These are phyloP conservation scores for Dactylella cylindrospora DNA, from an alignment of 2,329 filamentous ascomycete genomes.

Conservation along the genomic window DNA sequence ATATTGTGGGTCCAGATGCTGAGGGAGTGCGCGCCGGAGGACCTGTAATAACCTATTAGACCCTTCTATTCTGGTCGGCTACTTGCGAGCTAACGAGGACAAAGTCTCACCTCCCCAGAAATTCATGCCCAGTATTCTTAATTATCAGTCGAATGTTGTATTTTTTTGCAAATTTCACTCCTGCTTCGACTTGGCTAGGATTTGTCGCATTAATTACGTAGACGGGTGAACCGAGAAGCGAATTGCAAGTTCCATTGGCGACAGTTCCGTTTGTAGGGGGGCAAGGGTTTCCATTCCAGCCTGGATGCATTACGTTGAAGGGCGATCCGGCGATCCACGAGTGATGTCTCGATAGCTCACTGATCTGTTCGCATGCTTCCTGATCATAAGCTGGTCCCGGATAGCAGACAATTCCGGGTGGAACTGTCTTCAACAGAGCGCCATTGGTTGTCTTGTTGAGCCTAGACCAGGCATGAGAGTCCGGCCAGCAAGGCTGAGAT, in stretches of 20 bases:
- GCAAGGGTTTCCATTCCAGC: slow-evolving; percentile 53
- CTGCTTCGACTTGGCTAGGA: slow-evolving; percentile 51
- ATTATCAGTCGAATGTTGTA: slow-evolving; percentile 51
- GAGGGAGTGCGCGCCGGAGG: slow-evolving; percentile 50
- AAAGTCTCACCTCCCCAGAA: slow-evolving; percentile 49
- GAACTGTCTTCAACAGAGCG: slow-evolving; percentile 51
- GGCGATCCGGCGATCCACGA: slow-evolving; percentile 52
- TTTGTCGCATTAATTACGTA: slow-evolving; percentile 52
- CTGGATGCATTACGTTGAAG: slow-evolving; percentile 38
- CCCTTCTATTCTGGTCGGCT: not conserved
- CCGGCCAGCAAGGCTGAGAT: slow-evolving; percentile 51
- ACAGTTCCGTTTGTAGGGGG: slow-evolving; percentile 52
- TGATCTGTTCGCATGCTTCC: slow-evolving; percentile 46
- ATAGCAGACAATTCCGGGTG: slow-evolving; percentile 51
- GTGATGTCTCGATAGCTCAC: slow-evolving; percentile 47
- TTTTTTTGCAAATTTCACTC: slow-evolving; percentile 51
- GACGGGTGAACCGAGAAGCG: slow-evolving; percentile 47
- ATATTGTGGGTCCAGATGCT: slow-evolving; percentile 52
- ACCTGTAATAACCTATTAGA: slow-evolving; percentile 17
- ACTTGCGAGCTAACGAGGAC: not conserved
- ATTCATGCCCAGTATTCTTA: slow-evolving; percentile 53
- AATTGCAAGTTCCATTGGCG: slow-evolving; percentile 50
- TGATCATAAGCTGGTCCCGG: slow-evolving; percentile 43
- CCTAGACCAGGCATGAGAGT: slow-evolving; percentile 50
- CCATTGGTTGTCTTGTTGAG: slow-evolving; percentile 53